Base-by-base conservation (phyloP, 176 grass and related monocot species). In the Poa annua region DNA sequence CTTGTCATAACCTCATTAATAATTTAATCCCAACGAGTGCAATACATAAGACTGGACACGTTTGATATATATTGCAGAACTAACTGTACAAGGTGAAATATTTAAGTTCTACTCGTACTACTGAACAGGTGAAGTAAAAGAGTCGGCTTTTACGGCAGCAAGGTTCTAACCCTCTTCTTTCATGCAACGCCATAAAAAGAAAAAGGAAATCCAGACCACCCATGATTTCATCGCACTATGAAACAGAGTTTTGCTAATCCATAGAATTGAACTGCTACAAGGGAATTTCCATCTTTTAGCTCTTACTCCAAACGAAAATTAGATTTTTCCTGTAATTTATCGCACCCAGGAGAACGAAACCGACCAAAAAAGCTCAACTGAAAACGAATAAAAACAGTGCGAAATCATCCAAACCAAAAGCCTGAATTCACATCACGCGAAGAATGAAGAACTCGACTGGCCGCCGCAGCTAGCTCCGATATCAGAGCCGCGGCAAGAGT, bases 391-490 rank as follows among this genome's bases (percentile, higher is more conserved):
- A 66, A 66, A 72, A 12, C 41, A 10, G 15, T 22, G 17, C 15
- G 10, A 55, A 76, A 45, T 29, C 55, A 77, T 25, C 53, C 25
- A 56, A 55, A 29, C 60, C 22, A 35, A 66, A 22, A 60, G 26
- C 15, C 5, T 8, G 21, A 61, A 11, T 15, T 2, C 47, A 29
- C 42, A 50, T n/a, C 72, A 41, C 47, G 56, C 15, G 35, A 80
- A 57, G 54, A 84, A 74, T 33, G 50, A 76, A 68, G 87, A 52
- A 81, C 70, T 67, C 48, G 38, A 3, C 81, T 8, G 20, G 41
- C 74, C 42, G 63, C n/a, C 54, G 22, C 69, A 7, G 77, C 21
- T 8, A 26, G 35, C 87, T 29, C 29, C 32, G 19, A 51, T 17
- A 73, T 14, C 49, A 6, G 52, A n/a, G 11, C 5, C 16, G 11